Evolutionary conservation across 1,284 basidiomycete genomes (phyloP), one percentile per base, ranked within the genome.

Genomic region (Cystobasidium pallidum): DNA sequence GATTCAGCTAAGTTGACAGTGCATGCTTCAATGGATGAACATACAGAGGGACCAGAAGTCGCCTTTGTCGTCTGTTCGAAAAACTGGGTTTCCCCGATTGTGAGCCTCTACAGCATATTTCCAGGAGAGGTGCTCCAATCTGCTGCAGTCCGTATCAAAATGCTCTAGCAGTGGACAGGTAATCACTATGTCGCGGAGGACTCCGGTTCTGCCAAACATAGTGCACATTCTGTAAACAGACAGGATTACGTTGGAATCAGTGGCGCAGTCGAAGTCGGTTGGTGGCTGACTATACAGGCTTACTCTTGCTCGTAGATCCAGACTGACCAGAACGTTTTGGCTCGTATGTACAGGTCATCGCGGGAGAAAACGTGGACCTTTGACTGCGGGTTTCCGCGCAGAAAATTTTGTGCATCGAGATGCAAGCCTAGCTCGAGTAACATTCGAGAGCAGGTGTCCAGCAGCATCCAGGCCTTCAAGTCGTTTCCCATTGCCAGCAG

Each of bases 221-320:
- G 62, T 26, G 17, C 62, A 64, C 30, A 64, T 26, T 21, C 62
- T 51, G 45, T 32, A n/a, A 3, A 3, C n/a, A 32, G 43, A 45
- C n/a, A 19, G n/a, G n/a, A n/a, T n/a, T n/a, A n/a, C n/a, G n/a
- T n/a, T n/a, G n/a, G n/a, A n/a, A n/a, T n/a, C n/a, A n/a, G n/a
- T n/a, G n/a, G n/a, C n/a, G n/a, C n/a, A n/a, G n/a, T n/a, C n/a
- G n/a, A n/a, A n/a, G n/a, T n/a, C n/a, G n/a, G n/a, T n/a, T n/a
- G n/a, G n/a, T n/a, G n/a, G n/a, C n/a, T n/a, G n/a, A n/a, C n/a
- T n/a, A n/a, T n/a, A n/a, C n/a, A n/a, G n/a, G n/a, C 62, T 64
- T 26, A 67, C 66, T 67, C 66, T n/a, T 70, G 52, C n/a, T 70
- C 67, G 41, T 62, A 21, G n/a, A 57, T 17, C 54, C 66, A 59